These are phyloP conservation scores for Magnaporthiopsis rhizophila DNA, from an alignment of 2,329 filamentous ascomycete genomes.

Conservation along the genomic window DNA sequence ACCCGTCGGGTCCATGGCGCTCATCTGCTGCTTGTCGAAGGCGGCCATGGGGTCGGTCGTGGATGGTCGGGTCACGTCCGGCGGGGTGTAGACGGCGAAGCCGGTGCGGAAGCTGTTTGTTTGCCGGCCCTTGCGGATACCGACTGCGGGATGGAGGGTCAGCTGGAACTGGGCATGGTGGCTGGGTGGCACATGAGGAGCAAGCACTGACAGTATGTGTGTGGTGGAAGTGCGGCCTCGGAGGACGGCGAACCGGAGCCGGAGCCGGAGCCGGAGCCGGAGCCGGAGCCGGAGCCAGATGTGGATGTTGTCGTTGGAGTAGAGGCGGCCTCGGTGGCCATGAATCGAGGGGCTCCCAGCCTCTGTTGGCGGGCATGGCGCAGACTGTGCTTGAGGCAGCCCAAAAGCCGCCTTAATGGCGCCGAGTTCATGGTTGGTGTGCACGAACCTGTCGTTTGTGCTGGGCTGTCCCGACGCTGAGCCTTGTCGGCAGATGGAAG, in stretches of 20 bases:
- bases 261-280: too few relatives aligned
- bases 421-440: conserved; percentile 50
- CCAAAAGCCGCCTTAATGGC: conserved; percentile 53
- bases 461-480: neutral
- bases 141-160: neutral
- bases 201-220: conserved; percentile 16
- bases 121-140: conserved; percentile 11
- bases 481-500: neutral
- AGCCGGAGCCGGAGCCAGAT: neutral
- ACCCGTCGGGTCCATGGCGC: conserved; percentile 74
- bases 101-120: conserved; percentile 26
- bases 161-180: neutral
- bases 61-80: conserved; percentile 10
- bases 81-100: conserved; percentile 39
- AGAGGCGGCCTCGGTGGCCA: conserved; percentile 5
- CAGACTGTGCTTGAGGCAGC: conserved; percentile 60
- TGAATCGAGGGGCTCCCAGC: conserved; percentile 12
- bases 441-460: neutral
- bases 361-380: conserved; percentile 48
- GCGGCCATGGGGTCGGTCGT: conserved; percentile 51
- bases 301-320: neutral
- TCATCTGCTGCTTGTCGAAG: conserved; percentile 62
- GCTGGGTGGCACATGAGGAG: too few relatives aligned
- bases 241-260: neutral
- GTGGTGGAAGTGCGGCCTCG: conserved; percentile 3